These are phyloP conservation scores for Saraca asoca DNA, from an alignment of 331 rosid species.

Conservation along the genomic window DNA sequence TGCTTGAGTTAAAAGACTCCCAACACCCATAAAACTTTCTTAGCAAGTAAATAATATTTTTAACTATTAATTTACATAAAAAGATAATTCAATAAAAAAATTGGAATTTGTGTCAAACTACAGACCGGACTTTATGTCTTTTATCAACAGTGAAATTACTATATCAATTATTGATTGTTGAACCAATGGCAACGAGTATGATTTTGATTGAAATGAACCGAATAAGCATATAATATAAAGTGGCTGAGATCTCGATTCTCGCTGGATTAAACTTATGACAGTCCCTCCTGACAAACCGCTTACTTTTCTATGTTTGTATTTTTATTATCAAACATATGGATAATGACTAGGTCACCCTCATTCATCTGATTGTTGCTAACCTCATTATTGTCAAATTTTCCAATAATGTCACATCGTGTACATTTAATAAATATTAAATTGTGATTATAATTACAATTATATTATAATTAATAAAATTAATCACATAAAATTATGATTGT, in stretches of 20 bases:
- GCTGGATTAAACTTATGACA: neutral
- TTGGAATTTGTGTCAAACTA: too few species aligned
- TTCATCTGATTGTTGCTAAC: conserved; percentile 40
- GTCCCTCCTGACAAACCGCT: conserved; percentile 55
- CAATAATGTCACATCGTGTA: conserved; percentile 30
- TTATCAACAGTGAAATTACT: neutral
- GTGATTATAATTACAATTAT: too few species aligned
- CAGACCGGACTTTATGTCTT: too few species aligned
- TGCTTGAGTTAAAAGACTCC: too few species aligned
- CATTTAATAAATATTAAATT: too few species aligned
- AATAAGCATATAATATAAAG: neutral
- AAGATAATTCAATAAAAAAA: too few species aligned
- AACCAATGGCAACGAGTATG: conserved; percentile 10
- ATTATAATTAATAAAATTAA: too few species aligned
- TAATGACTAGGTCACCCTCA: conserved; percentile 50
- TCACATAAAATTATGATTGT: neutral
- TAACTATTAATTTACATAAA: too few species aligned
- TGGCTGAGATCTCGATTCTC: conserved; percentile 4
- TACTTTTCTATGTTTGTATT: conserved; percentile 63
- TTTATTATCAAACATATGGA: conserved; percentile 45
- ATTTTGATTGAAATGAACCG: conserved; percentile 34
- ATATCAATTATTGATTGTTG: conserved; percentile 28
- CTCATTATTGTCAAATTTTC: conserved; percentile 43
- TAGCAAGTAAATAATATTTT: too few species aligned
- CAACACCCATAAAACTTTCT: too few species aligned